Evolutionary conservation across 768 basidiomycete genomes (phyloP).

Genomic region (Amanita exitialis): DNA sequence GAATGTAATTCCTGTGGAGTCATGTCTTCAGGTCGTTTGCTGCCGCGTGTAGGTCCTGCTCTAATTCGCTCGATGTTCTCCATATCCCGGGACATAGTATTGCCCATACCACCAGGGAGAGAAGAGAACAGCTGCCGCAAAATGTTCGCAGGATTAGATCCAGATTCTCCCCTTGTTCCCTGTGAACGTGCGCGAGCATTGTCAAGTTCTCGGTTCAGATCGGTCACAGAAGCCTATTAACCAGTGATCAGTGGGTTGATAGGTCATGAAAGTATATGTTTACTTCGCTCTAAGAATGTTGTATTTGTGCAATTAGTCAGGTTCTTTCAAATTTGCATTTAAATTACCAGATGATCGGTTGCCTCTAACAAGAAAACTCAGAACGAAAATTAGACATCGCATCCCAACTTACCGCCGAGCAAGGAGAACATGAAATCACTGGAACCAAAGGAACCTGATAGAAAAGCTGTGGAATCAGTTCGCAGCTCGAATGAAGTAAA

Average conservation of each 20-base stretch:
- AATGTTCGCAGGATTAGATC: conserved; percentile 29
- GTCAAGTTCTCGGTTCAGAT: conserved; percentile 72
- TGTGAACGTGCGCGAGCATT: conserved; percentile 43
- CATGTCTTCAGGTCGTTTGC: conserved; percentile 73
- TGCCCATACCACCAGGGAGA: conserved; percentile 51
- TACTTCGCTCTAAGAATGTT: conserved; percentile 22
- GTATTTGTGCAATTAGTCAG: conserved; percentile 1
- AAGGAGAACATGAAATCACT: conserved; percentile 75
- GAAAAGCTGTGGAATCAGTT: neutral
- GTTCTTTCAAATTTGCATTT: neutral
- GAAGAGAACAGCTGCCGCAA: conserved; percentile 53
- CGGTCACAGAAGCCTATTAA: conserved; percentile 68
- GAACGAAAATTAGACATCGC: neutral
- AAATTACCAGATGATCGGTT: conserved; percentile 48
- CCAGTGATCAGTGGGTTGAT: neutral
- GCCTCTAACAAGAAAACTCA: conserved; percentile 32
- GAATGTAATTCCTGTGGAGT: conserved; percentile 80
- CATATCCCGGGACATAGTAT: conserved; percentile 65
- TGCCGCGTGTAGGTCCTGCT: conserved; percentile 45
- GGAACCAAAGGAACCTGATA: conserved; percentile 58
- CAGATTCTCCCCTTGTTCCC: conserved; percentile 19
- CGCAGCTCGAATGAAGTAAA: neutral
- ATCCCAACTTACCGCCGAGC: conserved; percentile 46
- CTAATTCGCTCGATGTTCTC: conserved; percentile 64
- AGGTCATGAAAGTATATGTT: neutral